These are phyloP conservation scores for Rhizopogon rudus DNA, from an alignment of 768 basidiomycete species.

Conservation along the genomic window DNA sequence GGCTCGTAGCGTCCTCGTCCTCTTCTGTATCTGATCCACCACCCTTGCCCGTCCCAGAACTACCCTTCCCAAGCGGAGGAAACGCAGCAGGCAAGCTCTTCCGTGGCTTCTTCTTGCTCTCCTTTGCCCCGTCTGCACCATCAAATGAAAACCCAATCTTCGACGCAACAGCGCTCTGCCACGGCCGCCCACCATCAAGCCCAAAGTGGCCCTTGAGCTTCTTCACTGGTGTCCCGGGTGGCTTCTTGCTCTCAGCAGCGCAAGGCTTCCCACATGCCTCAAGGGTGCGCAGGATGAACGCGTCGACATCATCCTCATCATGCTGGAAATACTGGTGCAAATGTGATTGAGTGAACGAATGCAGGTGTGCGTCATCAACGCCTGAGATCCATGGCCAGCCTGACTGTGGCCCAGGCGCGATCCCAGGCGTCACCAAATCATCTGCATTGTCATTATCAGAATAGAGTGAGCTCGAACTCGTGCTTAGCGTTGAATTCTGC, in stretches of 20 bases:
- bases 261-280: constrained; percentile 50
- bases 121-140: constrained; percentile 36
- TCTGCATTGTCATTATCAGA: constrained; percentile 47
- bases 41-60: constrained; percentile 25
- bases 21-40: constrained; percentile 58
- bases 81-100: constrained; percentile 78
- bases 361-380: constrained; percentile 31
- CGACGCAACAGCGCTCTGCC: constrained; percentile 75
- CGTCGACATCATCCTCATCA: constrained; percentile 48
- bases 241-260: constrained; percentile 45
- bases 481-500: constrained; percentile 38
- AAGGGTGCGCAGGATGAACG: constrained; percentile 69
- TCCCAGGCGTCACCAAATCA: constrained; percentile 65
- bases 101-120: constrained; percentile 42
- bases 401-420: constrained; percentile 46
- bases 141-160: constrained; percentile 55
- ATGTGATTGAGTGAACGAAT: not conserved
- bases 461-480: constrained; percentile 55
- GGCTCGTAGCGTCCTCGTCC: constrained; percentile 54
- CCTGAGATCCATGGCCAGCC: constrained; percentile 59
- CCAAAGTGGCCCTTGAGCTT: constrained; percentile 51
- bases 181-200: constrained; percentile 56
- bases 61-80: constrained; percentile 30
- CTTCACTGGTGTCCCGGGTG: constrained; percentile 83
- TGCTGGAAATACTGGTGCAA: constrained; percentile 13